These are phyloP conservation scores for Tulasnella sp. DNA, from an alignment of 768 basidiomycete species.

Conservation along the genomic window DNA sequence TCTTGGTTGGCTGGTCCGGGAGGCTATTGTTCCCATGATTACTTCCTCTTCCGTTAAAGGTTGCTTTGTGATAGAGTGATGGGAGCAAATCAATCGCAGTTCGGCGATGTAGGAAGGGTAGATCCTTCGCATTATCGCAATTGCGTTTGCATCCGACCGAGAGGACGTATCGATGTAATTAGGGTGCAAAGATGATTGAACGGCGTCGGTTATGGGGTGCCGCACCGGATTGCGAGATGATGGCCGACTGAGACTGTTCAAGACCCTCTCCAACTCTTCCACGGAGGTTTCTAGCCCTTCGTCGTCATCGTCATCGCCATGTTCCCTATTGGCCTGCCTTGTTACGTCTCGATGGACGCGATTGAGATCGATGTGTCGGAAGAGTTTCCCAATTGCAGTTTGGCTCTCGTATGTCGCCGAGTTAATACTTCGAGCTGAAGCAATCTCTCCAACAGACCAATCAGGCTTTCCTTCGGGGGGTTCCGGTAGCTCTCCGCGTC, in stretches of 20 bases:
- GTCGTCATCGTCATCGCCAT: neutral
- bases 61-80: conserved; percentile 36
- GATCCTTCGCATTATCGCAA: neutral
- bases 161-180: conserved; percentile 11
- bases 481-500: conserved; percentile 7
- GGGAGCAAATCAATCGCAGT: conserved; percentile 47
- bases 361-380: conserved; percentile 57
- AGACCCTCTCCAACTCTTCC: neutral
- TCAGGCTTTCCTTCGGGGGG: conserved; percentile 17
- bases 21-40: conserved; percentile 60
- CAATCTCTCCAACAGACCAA: conserved; percentile 26
- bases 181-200: neutral
- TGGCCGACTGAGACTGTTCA: neutral
- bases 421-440: neutral
- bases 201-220: conserved; percentile 7
- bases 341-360: neutral
- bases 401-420: conserved; percentile 46
- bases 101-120: conserved; percentile 42
- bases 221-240: neutral
- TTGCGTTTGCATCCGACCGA: neutral
- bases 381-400: conserved; percentile 58
- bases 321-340: conserved; percentile 19
- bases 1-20: conserved; percentile 56
- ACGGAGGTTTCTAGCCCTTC: neutral
- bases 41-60: conserved; percentile 61